Evolutionary conservation across 192 early-diverging fungal species (phyloP), one percentile per base, ranked within the genome.

Genomic region (Backusella psychrophila): DNA sequence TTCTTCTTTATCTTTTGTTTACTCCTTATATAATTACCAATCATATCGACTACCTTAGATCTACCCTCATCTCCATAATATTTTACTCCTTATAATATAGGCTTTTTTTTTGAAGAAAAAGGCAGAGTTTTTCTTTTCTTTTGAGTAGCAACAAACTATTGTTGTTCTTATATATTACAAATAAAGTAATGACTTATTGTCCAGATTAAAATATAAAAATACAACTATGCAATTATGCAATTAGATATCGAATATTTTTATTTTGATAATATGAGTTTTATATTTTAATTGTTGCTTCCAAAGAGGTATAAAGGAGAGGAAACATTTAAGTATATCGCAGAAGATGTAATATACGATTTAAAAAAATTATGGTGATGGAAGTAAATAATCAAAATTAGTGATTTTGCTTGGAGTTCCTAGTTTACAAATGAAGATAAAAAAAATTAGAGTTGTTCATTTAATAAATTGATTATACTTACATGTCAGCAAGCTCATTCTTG

Each of bases 401-500:
- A 29, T 71, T 71, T 71, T 71, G 70, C 42, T 49, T 71, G 39
- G 39, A n/a, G 23, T 71, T 71, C 70, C 70, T 71, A 49, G 8
- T 42, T 31, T 26, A 33, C 5, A 71, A 31, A 71, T 17, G 12
- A 41, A 44, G 31, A 71, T 19, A 31, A 71, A 44, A 44, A 33
- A 26, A 33, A 9, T 46, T 17, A 29, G 19, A 36, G 31, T 71
- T 49, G 21, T 19, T 46, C 6, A 29, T 46, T 49, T 44, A 17
- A 63, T 63, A 14, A 29, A 63, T 26, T 12, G 12, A 63, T 63
- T 8, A 66, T 19, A 77, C 76, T 69, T 87, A 89, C 80, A 87
- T 83, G 6, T 34, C 68, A 80, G 85, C 86, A 77, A 96, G 84
- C 72, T 92, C 71, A 2, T 53, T 12, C 70, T 88, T 86, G 83